Evolutionary conservation across 1,139 yeast genomes (phyloP).

Genomic region (Yamadazyma diospyri): DNA sequence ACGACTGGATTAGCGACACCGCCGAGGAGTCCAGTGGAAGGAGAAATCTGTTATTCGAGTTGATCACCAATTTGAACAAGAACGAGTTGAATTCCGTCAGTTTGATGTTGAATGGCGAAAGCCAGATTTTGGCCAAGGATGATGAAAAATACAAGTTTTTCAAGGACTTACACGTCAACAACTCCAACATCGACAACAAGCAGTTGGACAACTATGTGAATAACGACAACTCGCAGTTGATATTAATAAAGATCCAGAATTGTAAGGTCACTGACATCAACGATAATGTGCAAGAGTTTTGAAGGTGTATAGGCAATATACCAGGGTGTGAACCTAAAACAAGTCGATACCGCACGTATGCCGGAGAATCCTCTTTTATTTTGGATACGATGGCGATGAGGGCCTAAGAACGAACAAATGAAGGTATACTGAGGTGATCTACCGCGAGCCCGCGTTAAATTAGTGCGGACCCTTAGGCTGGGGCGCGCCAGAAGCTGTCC

Average conservation of each 20-base stretch:
- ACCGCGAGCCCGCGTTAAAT: no score
- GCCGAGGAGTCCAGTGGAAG: slow-evolving; percentile 16
- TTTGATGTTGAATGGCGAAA: slow-evolving; percentile 73
- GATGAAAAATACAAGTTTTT: slow-evolving; percentile 47
- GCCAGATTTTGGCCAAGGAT: slow-evolving; percentile 46
- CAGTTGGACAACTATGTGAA: slow-evolving; percentile 51
- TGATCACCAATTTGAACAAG: slow-evolving; percentile 71
- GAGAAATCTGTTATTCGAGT: slow-evolving; percentile 50
- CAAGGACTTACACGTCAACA: slow-evolving; percentile 56
- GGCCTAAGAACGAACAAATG: no score
- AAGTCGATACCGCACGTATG: no score
- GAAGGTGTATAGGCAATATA: no score
- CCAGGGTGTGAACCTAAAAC: no score
- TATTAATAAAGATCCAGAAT: slow-evolving; percentile 58
- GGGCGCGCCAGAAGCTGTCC: no score
- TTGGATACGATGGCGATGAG: no score
- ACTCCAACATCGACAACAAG: slow-evolving; percentile 64
- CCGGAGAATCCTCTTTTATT: no score
- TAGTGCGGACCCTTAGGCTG: no score
- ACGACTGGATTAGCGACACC: slow-evolving; percentile 76
- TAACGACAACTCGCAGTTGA: slow-evolving; percentile 59
- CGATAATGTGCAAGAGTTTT: slow-evolving; percentile 56
- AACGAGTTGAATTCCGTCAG: slow-evolving; percentile 72
- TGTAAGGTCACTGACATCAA: slow-evolving; percentile 83
- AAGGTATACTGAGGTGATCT: no score